These are phyloP conservation scores for Annulohypoxylon stygium DNA, from an alignment of 495 filamentous ascomycete genomes.

Conservation along the genomic window DNA sequence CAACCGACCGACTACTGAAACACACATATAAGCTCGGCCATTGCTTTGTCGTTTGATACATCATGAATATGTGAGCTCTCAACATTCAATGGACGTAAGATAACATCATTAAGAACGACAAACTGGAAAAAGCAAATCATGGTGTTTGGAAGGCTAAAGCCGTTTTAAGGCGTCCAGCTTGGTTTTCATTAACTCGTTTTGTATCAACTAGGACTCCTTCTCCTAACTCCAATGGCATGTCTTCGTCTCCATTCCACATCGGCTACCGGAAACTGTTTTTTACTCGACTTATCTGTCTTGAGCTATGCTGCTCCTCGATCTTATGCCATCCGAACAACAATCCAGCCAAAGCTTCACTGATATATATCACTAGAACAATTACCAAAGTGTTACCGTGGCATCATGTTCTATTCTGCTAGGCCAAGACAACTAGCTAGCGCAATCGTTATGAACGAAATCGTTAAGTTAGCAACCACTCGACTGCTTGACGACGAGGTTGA, in stretches of 20 bases:
- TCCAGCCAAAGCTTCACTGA: conserved; percentile 26
- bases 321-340: conserved; percentile 20
- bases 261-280: conserved; percentile 24
- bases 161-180: conserved; percentile 22
- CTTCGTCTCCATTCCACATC: conserved; percentile 19
- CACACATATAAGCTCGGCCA: background rate
- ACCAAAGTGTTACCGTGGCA: conserved; percentile 26
- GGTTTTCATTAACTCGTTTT: conserved; percentile 42
- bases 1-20: background rate
- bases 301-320: conserved; percentile 14
- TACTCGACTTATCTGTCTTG: conserved; percentile 22
- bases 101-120: background rate
- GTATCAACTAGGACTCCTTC: conserved; percentile 29
- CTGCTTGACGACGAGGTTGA: conserved; percentile 31
- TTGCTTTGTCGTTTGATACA: background rate
- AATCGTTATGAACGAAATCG: conserved; percentile 29
- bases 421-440: conserved; percentile 38
- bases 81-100: too few species aligned
- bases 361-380: conserved; percentile 23
- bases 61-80: too few species aligned
- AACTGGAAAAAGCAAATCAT: background rate
- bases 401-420: conserved; percentile 38
- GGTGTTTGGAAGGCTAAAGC: conserved; percentile 21
- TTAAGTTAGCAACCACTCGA: conserved; percentile 28
- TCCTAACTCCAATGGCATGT: conserved; percentile 15